Percentiles rank a stretch among this genome's conserved stretches.
phyloP scores from a whole-genome alignment of 2,329 filamentous ascomycete genomes.

The Monilinia polystroma region DNA sequence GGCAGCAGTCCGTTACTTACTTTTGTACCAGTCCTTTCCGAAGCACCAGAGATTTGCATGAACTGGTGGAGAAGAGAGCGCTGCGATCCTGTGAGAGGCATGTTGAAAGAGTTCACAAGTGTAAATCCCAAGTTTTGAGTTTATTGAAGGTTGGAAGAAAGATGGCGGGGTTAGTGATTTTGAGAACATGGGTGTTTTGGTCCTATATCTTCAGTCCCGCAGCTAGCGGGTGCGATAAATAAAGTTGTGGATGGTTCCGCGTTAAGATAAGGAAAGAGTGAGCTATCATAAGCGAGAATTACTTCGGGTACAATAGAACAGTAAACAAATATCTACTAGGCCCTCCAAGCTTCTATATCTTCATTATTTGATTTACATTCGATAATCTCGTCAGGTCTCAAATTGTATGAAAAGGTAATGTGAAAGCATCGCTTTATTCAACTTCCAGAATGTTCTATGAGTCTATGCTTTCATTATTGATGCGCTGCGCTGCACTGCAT shows the following conservation, averaged over 20 bases:
- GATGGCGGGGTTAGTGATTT: conserved; percentile 19
- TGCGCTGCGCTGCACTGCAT: neutral
- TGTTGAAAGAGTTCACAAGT: conserved; percentile 26
- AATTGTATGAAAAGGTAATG: too few relatives aligned
- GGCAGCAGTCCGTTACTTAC: conserved; percentile 33
- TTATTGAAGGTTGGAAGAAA: conserved; percentile 1
- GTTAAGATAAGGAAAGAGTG: conserved; percentile 1
- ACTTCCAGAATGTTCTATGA: too few relatives aligned
- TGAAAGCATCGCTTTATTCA: too few relatives aligned
- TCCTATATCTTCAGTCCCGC: conserved; percentile 13
- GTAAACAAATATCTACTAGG: too few relatives aligned
- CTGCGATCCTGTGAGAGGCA: conserved; percentile 38
- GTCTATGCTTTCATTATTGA: too few relatives aligned
- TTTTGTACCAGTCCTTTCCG: conserved; percentile 36
- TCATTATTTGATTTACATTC: too few relatives aligned
- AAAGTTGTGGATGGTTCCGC: conserved; percentile 6
- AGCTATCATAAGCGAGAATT: conserved; percentile 23
- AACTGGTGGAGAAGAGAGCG: conserved; percentile 35
- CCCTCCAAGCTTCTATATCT: neutral
- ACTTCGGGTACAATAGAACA: neutral
- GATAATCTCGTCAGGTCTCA: too few relatives aligned
- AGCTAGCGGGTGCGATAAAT: conserved; percentile 10
- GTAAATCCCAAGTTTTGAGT: neutral
- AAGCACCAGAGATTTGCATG: conserved; percentile 38
- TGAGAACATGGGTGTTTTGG: conserved; percentile 2